A percentile compares a stretch with the other conserved stretches of the same genome.
Conservation (phyloP, 192 early-diverging fungal genomes). For the Coemansia pectinata region DNA sequence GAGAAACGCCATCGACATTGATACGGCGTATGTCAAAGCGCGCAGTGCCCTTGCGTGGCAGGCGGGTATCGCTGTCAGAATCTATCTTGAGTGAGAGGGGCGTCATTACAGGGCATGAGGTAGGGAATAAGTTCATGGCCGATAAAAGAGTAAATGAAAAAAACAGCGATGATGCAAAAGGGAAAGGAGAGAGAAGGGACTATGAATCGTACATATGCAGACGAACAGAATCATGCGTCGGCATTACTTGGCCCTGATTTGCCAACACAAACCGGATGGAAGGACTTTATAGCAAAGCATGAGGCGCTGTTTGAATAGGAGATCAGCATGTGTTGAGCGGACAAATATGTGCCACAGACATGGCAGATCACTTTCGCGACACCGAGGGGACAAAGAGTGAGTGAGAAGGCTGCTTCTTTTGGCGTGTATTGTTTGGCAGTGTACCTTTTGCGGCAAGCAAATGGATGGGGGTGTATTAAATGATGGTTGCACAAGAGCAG, state of each 20-base stretch:
- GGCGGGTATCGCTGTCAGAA: neutral
- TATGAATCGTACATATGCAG: neutral
- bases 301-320: neutral
- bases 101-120: neutral
- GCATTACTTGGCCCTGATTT: conserved; percentile 3
- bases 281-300: neutral
- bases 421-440: neutral
- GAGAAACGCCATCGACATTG: neutral
- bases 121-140: neutral
- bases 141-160: neutral
- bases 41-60: neutral
- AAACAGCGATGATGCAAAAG: neutral
- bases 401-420: neutral
- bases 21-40: neutral
- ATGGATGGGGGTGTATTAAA: neutral
- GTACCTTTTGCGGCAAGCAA: neutral
- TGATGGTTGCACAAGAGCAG: neutral
- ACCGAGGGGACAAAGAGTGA: neutral
- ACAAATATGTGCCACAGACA: neutral
- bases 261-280: neutral
- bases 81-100: neutral
- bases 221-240: neutral
- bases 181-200: neutral
- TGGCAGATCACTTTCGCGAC: neutral
- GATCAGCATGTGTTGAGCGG: neutral